Conservation (phyloP, 345 rosid species). For the Turnera subulata region DNA sequence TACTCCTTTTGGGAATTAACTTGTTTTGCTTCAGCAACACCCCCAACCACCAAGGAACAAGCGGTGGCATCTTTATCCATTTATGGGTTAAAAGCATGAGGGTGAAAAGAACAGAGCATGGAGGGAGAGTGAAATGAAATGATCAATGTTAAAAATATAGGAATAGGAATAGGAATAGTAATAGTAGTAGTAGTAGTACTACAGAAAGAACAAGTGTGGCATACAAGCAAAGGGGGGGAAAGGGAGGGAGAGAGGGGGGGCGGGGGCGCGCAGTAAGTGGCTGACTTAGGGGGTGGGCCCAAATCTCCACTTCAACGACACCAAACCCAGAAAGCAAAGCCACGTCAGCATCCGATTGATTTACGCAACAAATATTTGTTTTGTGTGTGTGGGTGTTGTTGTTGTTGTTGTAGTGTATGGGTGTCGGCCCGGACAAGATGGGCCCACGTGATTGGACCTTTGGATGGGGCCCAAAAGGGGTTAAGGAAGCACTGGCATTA, state of each 20-base stretch:
- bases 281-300: constrained; percentile 36
- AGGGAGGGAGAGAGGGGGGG: neutral
- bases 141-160: neutral
- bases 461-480: constrained; percentile 44
- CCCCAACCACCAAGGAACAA: constrained; percentile 21
- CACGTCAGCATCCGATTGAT: constrained; percentile 36
- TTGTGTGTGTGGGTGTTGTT: no score
- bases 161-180: no score
- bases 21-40: constrained; percentile 23
- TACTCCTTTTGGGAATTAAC: neutral
- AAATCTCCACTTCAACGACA: constrained; percentile 53
- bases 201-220: constrained; percentile 27
- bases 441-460: constrained; percentile 45
- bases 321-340: constrained; percentile 30
- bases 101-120: constrained; percentile 46
- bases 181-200: neutral
- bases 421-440: constrained; percentile 31
- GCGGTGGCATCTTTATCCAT: constrained; percentile 25
- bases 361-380: constrained; percentile 32
- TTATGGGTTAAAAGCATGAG: constrained; percentile 14
- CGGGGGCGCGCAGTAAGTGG: constrained; percentile 9
- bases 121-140: constrained; percentile 19
- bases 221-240: constrained; percentile 38
- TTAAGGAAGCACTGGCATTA: constrained; percentile 39
- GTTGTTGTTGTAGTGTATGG: constrained; percentile 4